Evolutionary conservation across 2,329 filamentous ascomycete genomes (phyloP).

Genomic region (Fusarium avenaceum): DNA sequence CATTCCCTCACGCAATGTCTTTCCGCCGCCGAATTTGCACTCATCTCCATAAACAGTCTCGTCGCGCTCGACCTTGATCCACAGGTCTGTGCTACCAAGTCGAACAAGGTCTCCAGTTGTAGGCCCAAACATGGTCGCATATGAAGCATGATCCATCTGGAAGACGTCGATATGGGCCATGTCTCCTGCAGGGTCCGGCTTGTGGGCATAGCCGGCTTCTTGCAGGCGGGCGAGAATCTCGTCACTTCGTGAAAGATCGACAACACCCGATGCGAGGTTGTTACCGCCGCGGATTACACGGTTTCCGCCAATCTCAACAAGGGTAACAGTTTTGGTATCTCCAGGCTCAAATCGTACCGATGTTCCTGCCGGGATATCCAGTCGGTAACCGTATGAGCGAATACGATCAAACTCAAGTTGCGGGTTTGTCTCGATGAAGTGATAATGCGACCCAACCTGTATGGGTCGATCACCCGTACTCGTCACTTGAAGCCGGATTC

Average conservation of each 20-base stretch:
- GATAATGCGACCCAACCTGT: constrained; percentile 95
- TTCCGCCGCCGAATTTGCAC: constrained; percentile 94
- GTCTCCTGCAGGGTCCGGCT: constrained; percentile 72
- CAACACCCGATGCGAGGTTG: constrained; percentile 77
- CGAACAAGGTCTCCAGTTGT: constrained; percentile 89
- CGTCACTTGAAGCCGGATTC: constrained; percentile 81
- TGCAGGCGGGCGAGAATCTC: constrained; percentile 77
- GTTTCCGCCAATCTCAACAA: constrained; percentile 89
- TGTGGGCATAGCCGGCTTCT: constrained; percentile 82
- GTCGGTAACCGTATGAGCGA: constrained; percentile 83
- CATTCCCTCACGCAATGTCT: constrained; percentile 95
- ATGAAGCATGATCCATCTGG: constrained; percentile 82
- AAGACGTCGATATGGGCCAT: constrained; percentile 70
- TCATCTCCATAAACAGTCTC: constrained; percentile 89
- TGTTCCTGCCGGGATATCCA: constrained; percentile 92
- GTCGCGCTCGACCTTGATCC: constrained; percentile 91
- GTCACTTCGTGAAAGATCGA: constrained; percentile 73
- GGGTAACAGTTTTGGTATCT: constrained; percentile 87
- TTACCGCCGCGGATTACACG: constrained; percentile 89
- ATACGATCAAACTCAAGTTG: constrained; percentile 88
- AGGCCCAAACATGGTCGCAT: constrained; percentile 91
- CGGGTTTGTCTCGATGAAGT: constrained; percentile 96
- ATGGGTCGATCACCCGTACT: constrained; percentile 91
- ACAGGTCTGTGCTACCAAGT: constrained; percentile 86
- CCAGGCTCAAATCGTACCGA: constrained; percentile 95